Conservation (phyloP, 495 filamentous ascomycete genomes). For the Hypoxylon trugodes region DNA sequence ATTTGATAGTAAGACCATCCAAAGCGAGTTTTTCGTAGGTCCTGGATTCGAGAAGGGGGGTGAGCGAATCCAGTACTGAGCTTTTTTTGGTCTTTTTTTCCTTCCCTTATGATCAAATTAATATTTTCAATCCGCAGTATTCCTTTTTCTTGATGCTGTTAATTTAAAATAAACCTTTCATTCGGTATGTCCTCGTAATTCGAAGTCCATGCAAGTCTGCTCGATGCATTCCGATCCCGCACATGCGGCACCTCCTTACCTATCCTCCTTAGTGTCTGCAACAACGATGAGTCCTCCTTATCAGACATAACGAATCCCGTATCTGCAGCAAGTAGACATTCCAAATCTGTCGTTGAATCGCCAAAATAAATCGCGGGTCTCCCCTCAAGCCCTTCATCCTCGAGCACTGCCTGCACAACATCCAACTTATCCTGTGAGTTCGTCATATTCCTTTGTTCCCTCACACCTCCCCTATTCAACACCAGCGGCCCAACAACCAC, state of each 20-base stretch:
- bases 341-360: conserved; percentile 49
- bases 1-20: too few species aligned
- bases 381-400: conserved; percentile 5
- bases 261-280: conserved; percentile 47
- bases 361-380: conserved; percentile 44
- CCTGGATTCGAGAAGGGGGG: too few species aligned
- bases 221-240: conserved; percentile 13
- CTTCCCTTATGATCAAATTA: too few species aligned
- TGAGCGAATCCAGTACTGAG: too few species aligned
- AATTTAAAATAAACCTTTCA: conserved; percentile 9
- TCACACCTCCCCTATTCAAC: conserved; percentile 8
- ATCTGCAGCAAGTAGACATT: conserved; percentile 50
- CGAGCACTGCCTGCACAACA: conserved; percentile 30
- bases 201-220: conserved; percentile 29
- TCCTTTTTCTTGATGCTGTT: not conserved
- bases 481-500: conserved; percentile 45
- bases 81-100: too few species aligned
- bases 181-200: conserved; percentile 32
- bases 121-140: not conserved
- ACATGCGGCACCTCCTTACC: conserved; percentile 50
- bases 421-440: conserved; percentile 46
- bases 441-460: conserved; percentile 35
- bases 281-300: conserved; percentile 43
- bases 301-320: conserved; percentile 52
- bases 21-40: too few species aligned